Conservation (phyloP, 176 grass and related monocot species). For the Typha latifolia region DNA sequence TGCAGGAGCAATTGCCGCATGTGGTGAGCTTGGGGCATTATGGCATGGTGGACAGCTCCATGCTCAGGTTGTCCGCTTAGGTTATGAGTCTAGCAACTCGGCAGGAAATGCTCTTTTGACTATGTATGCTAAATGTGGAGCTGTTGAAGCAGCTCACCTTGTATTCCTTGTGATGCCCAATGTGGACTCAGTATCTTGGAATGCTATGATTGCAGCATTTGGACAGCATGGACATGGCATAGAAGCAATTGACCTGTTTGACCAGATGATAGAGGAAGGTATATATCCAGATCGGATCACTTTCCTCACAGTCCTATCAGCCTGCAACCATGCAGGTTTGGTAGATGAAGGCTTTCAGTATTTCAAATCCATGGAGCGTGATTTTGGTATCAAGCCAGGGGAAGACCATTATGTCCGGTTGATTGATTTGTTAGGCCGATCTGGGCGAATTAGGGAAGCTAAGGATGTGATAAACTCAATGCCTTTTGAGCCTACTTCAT, state of each 20-base stretch:
- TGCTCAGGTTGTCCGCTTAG: slow-evolving; percentile 52
- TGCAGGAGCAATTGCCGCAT: slow-evolving; percentile 59
- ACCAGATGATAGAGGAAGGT: slow-evolving; percentile 50
- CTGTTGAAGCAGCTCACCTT: slow-evolving; percentile 47
- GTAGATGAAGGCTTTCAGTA: slow-evolving; percentile 65
- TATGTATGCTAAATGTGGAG: slow-evolving; percentile 85
- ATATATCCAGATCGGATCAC: slow-evolving; percentile 61
- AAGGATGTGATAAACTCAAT: slow-evolving; percentile 60
- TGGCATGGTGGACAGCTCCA: slow-evolving; percentile 65
- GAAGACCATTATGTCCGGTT: slow-evolving; percentile 74
- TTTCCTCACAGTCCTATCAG: slow-evolving; percentile 66
- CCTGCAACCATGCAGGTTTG: slow-evolving; percentile 78
- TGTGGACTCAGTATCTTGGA: slow-evolving; percentile 70
- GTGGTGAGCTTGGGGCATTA: slow-evolving; percentile 56
- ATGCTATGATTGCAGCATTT: slow-evolving; percentile 82
- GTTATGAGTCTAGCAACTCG: slow-evolving; percentile 72
- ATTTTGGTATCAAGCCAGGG: slow-evolving; percentile 64
- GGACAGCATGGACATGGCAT: slow-evolving; percentile 69
- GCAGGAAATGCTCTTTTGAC: slow-evolving; percentile 76
- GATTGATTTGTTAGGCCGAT: slow-evolving; percentile 72
- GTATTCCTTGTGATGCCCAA: slow-evolving; percentile 60
- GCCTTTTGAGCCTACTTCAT: slow-evolving; percentile 53
- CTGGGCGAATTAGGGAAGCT: slow-evolving; percentile 61
- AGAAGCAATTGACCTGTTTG: slow-evolving; percentile 64
- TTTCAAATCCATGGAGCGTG: slow-evolving; percentile 73